Conservation (phyloP, 352 stramenopile species). For the Pythium chondricola region DNA sequence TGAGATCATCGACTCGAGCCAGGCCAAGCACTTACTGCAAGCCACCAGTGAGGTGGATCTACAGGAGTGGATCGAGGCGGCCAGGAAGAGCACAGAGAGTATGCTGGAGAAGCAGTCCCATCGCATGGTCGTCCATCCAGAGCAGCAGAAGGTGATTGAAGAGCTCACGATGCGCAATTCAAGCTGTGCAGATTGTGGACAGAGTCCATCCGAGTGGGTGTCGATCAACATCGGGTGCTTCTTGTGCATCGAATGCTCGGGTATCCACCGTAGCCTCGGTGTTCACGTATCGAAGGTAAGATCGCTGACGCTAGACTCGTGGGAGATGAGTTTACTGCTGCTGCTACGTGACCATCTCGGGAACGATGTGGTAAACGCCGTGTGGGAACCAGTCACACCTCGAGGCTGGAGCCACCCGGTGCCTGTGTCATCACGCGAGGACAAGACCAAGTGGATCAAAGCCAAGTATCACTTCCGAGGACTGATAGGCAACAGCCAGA, state of each 20-base stretch:
- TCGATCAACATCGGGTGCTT: constrained; percentile 95
- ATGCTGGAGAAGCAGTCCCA: constrained; percentile 82
- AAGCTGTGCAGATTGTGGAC: constrained; percentile 66
- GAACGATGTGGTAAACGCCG: constrained; percentile 58
- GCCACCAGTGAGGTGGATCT: constrained; percentile 68
- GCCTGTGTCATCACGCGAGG: constrained; percentile 38
- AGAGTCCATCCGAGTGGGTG: constrained; percentile 90
- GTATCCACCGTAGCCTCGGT: constrained; percentile 94
- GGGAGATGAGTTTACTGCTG: constrained; percentile 71
- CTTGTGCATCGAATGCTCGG: constrained; percentile 96
- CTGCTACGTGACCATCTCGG: constrained; percentile 65
- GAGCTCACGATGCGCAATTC: constrained; percentile 52
- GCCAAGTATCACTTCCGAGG: constrained; percentile 81
- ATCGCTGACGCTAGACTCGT: constrained; percentile 86
- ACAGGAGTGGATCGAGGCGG: constrained; percentile 77
- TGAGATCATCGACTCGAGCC: constrained; percentile 80
- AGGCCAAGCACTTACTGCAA: constrained; percentile 72
- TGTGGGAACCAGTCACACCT: constrained; percentile 60
- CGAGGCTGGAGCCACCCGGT: constrained; percentile 47
- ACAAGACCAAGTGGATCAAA: constrained; percentile 80
- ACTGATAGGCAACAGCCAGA: constrained; percentile 36
- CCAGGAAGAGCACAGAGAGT: constrained; percentile 70
- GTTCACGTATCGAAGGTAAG: constrained; percentile 96
- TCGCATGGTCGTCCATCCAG: constrained; percentile 73
- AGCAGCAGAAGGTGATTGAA: constrained; percentile 65